phyloP scores from a whole-genome alignment of 2,329 filamentous ascomycete species.

The Phaeosphaeria sp. region DNA sequence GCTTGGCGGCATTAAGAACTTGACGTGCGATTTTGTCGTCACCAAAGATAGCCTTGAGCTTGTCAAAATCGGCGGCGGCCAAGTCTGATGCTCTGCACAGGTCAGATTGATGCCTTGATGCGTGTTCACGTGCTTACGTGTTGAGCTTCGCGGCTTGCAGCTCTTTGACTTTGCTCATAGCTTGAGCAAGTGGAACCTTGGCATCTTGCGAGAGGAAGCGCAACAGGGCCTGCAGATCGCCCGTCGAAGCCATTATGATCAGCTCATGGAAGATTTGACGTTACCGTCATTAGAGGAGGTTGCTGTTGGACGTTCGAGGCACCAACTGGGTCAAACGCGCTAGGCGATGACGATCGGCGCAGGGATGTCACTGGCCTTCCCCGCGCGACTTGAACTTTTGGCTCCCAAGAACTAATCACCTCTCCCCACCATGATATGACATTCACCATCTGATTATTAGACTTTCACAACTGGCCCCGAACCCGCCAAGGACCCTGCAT shows the following conservation, averaged over 20 bases:
- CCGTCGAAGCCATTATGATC: constrained; percentile 38
- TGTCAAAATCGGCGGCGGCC: constrained; percentile 55
- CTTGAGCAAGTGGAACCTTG: constrained; percentile 62
- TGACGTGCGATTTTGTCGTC: constrained; percentile 65
- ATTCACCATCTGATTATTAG: neutral
- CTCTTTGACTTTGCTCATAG: constrained; percentile 63
- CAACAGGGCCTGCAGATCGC: constrained; percentile 56
- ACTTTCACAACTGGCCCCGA: neutral
- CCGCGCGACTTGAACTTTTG: constrained; percentile 15
- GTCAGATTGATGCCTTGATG: constrained; percentile 14
- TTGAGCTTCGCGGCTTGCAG: constrained; percentile 58
- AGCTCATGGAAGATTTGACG: neutral
- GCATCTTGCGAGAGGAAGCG: constrained; percentile 66
- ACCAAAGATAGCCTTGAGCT: constrained; percentile 52
- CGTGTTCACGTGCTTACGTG: constrained; percentile 56
- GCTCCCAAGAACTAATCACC: neutral
- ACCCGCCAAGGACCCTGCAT: neutral
- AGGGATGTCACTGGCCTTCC: constrained; percentile 10
- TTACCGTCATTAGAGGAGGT: neutral
- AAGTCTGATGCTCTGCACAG: constrained; percentile 53
- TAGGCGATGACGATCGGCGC: constrained; percentile 16
- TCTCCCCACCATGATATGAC: neutral
- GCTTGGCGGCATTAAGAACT: constrained; percentile 64
- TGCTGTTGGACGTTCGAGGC: neutral
- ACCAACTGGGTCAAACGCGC: constrained; percentile 10